These are phyloP conservation scores for Mangifera indica DNA, from an alignment of 345 rosid species.

Conservation along the genomic window DNA sequence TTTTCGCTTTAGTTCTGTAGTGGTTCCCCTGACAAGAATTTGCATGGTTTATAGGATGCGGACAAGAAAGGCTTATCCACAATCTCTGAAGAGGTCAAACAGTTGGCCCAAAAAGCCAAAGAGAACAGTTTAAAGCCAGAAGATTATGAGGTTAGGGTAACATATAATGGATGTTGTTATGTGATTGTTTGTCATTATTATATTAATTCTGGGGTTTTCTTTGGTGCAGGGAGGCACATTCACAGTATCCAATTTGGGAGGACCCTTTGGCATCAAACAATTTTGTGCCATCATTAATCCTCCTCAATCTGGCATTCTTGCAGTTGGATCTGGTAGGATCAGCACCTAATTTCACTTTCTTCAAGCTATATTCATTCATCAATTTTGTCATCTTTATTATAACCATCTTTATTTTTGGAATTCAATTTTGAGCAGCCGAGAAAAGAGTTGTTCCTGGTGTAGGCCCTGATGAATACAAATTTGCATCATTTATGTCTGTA, in stretches of 20 bases:
- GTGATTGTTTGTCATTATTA: not conserved
- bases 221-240: slow-evolving; percentile 88
- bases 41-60: slow-evolving; percentile 60
- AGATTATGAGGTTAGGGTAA: slow-evolving; percentile 74
- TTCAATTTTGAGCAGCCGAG: slow-evolving; percentile 59
- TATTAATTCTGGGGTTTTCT: slow-evolving; percentile 8
- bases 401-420: not conserved
- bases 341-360: not conserved
- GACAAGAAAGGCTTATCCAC: slow-evolving; percentile 90
- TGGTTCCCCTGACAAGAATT: not conserved
- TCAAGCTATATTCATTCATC: not conserved
- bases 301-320: slow-evolving; percentile 94
- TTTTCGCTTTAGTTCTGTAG: not conserved
- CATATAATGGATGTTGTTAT: not conserved
- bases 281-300: slow-evolving; percentile 94
- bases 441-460: slow-evolving; percentile 79
- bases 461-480: slow-evolving; percentile 59
- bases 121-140: slow-evolving; percentile 90
- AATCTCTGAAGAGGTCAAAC: slow-evolving; percentile 77
- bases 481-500: slow-evolving; percentile 80
- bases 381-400: slow-evolving; percentile 9
- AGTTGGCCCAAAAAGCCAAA: slow-evolving; percentile 84
- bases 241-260: slow-evolving; percentile 93
- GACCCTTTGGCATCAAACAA: slow-evolving; percentile 91
- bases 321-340: slow-evolving; percentile 79